Conservation (phyloP, 352 stramenopile species). For the Phytophthora sp. region DNA sequence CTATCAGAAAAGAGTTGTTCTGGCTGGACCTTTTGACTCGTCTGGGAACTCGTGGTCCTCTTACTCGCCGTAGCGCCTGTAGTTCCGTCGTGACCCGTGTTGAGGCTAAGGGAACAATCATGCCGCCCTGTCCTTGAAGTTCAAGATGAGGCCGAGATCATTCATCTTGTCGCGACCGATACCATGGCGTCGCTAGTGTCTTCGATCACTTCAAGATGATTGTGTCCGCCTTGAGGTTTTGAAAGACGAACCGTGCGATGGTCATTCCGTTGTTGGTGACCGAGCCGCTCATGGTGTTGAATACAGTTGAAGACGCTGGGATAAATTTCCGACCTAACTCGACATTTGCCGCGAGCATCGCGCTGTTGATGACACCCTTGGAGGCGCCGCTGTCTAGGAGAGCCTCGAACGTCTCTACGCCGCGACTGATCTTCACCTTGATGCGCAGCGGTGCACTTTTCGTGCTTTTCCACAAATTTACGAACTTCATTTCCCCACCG, state of each 20-base stretch:
- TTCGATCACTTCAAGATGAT: constrained; percentile 18
- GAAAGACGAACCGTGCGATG: not conserved
- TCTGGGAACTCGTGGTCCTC: constrained; percentile 8
- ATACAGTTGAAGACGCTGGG: not conserved
- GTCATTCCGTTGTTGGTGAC: constrained; percentile 7
- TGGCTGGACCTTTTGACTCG: constrained; percentile 3
- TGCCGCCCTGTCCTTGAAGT: constrained; percentile 15
- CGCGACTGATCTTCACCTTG: not conserved
- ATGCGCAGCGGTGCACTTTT: constrained; percentile 7
- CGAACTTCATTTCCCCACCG: not conserved
- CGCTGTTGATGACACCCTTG: constrained; percentile 6
- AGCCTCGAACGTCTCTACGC: not conserved
- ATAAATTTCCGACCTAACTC: constrained; percentile 6
- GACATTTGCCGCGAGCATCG: not conserved
- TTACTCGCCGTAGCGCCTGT: not conserved
- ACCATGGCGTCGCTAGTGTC: constrained; percentile 8
- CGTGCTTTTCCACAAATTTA: not conserved
- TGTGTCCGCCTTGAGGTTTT: not conserved
- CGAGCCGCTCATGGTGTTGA: constrained; percentile 5
- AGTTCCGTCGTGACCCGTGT: not conserved
- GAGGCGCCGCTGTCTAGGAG: constrained; percentile 5
- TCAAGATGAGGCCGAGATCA: constrained; percentile 4
- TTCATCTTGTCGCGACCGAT: constrained; percentile 17
- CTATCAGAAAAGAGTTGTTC: constrained; percentile 1
- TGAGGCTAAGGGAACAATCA: constrained; percentile 2